Base-by-base conservation (phyloP, 169 alveolate genomes). In the Cryptosporidium canis region DNA sequence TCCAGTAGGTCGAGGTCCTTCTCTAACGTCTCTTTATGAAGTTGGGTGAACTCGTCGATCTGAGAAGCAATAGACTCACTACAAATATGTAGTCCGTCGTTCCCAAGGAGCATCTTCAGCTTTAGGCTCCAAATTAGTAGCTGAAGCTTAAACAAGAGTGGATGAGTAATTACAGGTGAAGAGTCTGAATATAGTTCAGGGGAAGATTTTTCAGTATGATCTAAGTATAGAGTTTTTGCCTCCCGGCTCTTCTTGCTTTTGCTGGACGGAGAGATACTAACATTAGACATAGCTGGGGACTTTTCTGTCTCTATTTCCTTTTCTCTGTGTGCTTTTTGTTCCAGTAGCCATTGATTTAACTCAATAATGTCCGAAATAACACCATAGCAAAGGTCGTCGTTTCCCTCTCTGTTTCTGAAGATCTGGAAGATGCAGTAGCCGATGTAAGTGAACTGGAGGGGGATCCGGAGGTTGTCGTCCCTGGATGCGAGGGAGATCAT, bases 331-430 rank as follows among this genome's bases (percentile, higher is more conserved):
- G 9, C 6, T 24, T 61, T 35, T 27, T 61, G 48, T 18, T 21
- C 44, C 37, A 29, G 44, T 7, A 77, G 24, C 43, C 43, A 39
- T n/a, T 41, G 39, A 31, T 61, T 77, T 27, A 77, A 29, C 27
- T 77, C 87, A 4, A 35, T n/a, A 1, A 77, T 77, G 14, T 77
- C 72, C 3, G 87, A 77, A 77, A 56, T 77, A 0, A 77, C 72
- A 16, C 47, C 45, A 21, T 48, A 77, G 18, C 51, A 37, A 41
- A 77, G 24, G 1, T 77, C 87, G 8, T 77, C 68, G 44, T 63
- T 56, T 24, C 37, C 12, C 12, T 29, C 18, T 24, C 66, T 77
- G n/a, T 63, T 65, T 3, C 63, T 18, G 2, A 77, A 44, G 37
- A 77, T 58, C 51, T 77, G 87, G 24, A 35, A 55, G 18, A 77